phyloP scores from a whole-genome alignment of 176 grass and related monocot species.

The Oryza glumipatula region DNA sequence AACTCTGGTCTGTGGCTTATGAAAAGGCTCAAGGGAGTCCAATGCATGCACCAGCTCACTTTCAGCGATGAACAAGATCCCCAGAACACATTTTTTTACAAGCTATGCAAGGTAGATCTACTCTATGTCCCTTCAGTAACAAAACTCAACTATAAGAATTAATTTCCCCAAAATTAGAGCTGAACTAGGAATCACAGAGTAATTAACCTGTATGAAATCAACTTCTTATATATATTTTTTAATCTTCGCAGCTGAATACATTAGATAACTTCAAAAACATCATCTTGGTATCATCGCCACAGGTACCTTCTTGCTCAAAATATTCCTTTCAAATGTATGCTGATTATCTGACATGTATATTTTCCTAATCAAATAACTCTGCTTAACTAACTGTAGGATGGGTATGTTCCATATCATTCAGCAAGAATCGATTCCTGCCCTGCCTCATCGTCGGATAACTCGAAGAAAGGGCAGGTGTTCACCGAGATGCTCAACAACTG shows the following conservation, averaged over 20 bases:
- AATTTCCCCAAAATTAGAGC: background rate
- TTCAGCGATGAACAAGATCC: slow-evolving; percentile 81
- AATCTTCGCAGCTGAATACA: slow-evolving; percentile 64
- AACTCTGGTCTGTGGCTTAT: slow-evolving; percentile 95
- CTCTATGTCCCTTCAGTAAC: background rate
- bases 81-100: slow-evolving; percentile 82
- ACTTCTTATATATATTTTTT: slow-evolving; percentile 27
- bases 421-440: slow-evolving; percentile 80
- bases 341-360: slow-evolving; percentile 7
- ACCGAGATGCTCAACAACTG: slow-evolving; percentile 88
- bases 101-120: slow-evolving; percentile 74
- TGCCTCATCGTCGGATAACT: slow-evolving; percentile 64
- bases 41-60: slow-evolving; percentile 94
- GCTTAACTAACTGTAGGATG: slow-evolving; percentile 52
- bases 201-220: background rate
- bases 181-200: background rate
- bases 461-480: slow-evolving; percentile 72
- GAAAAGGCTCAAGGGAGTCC: slow-evolving; percentile 79
- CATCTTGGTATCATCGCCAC: slow-evolving; percentile 83
- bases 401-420: slow-evolving; percentile 91
- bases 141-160: background rate
- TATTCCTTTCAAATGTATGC: too few relatives aligned
- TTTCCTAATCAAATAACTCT: background rate
- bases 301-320: slow-evolving; percentile 54
- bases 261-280: slow-evolving; percentile 91